A percentile compares a stretch with the other conserved stretches of the same genome.
Evolutionary conservation across 164 flowering plant genomes (phyloP).

Genomic region (Vitis cinerea): DNA sequence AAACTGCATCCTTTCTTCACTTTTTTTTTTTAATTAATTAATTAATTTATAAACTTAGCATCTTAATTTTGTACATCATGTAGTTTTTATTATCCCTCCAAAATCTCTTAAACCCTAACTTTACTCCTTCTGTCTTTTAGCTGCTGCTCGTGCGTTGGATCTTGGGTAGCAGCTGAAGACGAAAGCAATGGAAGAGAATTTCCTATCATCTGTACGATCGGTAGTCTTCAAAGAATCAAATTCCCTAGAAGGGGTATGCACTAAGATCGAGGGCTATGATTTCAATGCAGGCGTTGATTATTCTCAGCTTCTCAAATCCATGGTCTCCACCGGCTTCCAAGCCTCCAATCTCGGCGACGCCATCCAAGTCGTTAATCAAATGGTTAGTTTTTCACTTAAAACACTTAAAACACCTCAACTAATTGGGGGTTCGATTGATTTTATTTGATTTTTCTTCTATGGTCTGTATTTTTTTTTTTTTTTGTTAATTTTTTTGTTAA

Average conservation of each 20-base stretch:
- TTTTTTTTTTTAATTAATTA: too few relatives aligned
- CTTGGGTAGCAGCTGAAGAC: too few relatives aligned
- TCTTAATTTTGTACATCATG: too few relatives aligned
- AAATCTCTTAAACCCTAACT: too few relatives aligned
- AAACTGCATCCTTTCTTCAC: too few relatives aligned
- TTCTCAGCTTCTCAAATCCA: constrained; percentile 53
- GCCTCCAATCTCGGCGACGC: constrained; percentile 97
- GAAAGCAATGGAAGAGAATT: constrained; percentile 15
- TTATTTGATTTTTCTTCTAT: neutral
- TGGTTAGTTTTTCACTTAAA: constrained; percentile 45
- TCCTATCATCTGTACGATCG: constrained; percentile 35
- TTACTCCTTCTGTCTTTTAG: too few relatives aligned
- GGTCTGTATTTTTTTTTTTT: neutral
- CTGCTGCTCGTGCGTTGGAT: too few relatives aligned
- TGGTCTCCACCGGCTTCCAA: constrained; percentile 83
- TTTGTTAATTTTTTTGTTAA: neutral
- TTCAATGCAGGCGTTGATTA: constrained; percentile 81
- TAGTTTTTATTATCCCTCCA: too few relatives aligned
- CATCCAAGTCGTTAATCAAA: constrained; percentile 66
- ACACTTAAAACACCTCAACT: neutral
- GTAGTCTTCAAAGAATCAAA: constrained; percentile 66
- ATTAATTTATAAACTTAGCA: too few relatives aligned
- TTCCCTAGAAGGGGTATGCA: constrained; percentile 46
- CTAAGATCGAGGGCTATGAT: constrained; percentile 76
- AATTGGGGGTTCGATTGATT: neutral